Evolutionary conservation across 495 filamentous ascomycete species (phyloP).

Genomic region (Thermothielavioides terrestris): DNA sequence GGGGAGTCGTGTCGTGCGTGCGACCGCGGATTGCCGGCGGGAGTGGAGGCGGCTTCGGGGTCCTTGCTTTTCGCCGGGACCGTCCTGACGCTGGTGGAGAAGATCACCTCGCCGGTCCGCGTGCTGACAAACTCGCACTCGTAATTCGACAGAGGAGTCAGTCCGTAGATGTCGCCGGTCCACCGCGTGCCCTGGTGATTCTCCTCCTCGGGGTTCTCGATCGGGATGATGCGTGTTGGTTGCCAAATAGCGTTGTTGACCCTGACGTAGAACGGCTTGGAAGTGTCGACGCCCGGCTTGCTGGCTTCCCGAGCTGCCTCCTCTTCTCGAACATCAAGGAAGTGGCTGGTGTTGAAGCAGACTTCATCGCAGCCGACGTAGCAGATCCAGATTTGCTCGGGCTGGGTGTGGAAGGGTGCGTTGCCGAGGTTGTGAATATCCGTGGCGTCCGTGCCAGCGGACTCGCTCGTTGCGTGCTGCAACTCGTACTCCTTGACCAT

Average conservation of each 20-base stretch:
- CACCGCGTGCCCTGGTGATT: constrained; percentile 44
- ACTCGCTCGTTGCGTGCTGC: constrained; percentile 67
- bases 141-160: constrained; percentile 79
- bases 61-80: constrained; percentile 61
- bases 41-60: constrained; percentile 38
- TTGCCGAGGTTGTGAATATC: constrained; percentile 74
- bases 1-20: constrained; percentile 72
- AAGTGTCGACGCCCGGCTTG: constrained; percentile 45
- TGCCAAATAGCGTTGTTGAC: constrained; percentile 88
- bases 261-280: constrained; percentile 76
- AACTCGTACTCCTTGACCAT: constrained; percentile 89
- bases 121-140: constrained; percentile 75
- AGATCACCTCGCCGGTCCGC: constrained; percentile 63
- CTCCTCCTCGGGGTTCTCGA: constrained; percentile 47
- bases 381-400: constrained; percentile 78
- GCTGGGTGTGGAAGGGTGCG: constrained; percentile 61
- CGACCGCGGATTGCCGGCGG: constrained; percentile 43
- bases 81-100: constrained; percentile 72
- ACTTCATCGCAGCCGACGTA: constrained; percentile 75
- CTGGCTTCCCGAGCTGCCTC: constrained; percentile 16
- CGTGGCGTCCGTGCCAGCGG: constrained; percentile 61
- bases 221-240: constrained; percentile 59
- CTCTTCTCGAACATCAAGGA: constrained; percentile 31
- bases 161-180: constrained; percentile 80
- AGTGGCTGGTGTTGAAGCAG: constrained; percentile 68